phyloP scores from a whole-genome alignment of 2,329 filamentous ascomycete species.

The Apiospora phragmitis region DNA sequence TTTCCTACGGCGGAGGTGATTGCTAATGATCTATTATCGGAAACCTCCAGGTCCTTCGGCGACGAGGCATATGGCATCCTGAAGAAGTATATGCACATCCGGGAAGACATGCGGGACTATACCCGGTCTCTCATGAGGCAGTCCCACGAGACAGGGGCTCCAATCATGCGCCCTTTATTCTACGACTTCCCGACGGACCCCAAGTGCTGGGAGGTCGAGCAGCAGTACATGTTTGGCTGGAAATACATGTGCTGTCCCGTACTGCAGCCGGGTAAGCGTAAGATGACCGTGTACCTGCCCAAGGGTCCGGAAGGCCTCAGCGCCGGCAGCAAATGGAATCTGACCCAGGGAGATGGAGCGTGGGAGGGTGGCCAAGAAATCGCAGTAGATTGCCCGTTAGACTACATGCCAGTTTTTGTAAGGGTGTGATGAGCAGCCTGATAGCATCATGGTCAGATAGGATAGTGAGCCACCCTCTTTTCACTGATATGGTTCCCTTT shows the following conservation, averaged over 20 bases:
- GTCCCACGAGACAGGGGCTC: constrained; percentile 59
- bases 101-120: constrained; percentile 60
- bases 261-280: constrained; percentile 43
- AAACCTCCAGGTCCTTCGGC: constrained; percentile 61
- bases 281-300: constrained; percentile 52
- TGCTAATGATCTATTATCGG: too few species aligned
- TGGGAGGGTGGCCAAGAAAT: constrained; percentile 18
- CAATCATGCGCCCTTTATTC: constrained; percentile 63
- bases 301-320: not conserved
- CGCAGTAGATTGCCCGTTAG: constrained; percentile 19
- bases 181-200: constrained; percentile 62
- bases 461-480: too few species aligned
- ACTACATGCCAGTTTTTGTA: constrained; percentile 21
- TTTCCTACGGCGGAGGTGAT: too few species aligned
- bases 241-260: constrained; percentile 61
- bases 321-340: constrained; percentile 22
- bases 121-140: constrained; percentile 58
- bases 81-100: constrained; percentile 56
- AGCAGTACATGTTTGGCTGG: constrained; percentile 64
- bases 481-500: too few species aligned
- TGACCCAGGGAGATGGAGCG: not conserved
- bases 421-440: too few species aligned
- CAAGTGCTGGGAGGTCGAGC: constrained; percentile 55
- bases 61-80: constrained; percentile 60
- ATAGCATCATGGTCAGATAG: too few species aligned